These are phyloP conservation scores for Allodekkera sacchari DNA, from an alignment of 805 yeast species.

Conservation along the genomic window DNA sequence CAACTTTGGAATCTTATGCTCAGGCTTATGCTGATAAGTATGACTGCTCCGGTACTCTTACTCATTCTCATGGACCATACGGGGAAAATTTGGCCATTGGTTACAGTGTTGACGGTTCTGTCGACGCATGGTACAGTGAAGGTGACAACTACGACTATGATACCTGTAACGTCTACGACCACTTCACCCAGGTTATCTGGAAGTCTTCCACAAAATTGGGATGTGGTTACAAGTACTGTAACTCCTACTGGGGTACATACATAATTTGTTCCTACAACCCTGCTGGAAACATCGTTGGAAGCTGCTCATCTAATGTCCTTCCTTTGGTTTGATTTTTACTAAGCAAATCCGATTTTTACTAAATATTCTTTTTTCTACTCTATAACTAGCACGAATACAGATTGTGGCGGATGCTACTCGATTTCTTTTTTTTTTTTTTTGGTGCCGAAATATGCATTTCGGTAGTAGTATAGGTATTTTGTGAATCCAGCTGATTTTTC, in stretches of 20 bases:
- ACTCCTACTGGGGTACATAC: conserved; percentile 44
- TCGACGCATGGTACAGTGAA: conserved; percentile 71
- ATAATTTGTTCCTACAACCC: conserved; percentile 71
- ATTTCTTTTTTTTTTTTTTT: too few relatives aligned
- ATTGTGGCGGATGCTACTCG: too few relatives aligned
- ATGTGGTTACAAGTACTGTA: conserved; percentile 49
- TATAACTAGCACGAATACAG: too few relatives aligned
- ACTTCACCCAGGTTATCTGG: conserved; percentile 77
- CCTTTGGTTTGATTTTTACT: conserved; percentile 14
- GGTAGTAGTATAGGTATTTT: too few relatives aligned
- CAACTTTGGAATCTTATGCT: conserved; percentile 46
- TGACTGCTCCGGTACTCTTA: conserved; percentile 51
- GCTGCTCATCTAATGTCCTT: conserved; percentile 29
- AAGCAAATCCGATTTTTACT: too few relatives aligned
- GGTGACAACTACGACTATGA: conserved; percentile 45
- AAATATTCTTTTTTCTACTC: too few relatives aligned
- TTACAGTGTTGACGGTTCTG: conserved; percentile 43
- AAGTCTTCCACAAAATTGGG: conserved; percentile 51
- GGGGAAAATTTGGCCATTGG: conserved; percentile 80
- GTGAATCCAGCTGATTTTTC: too few relatives aligned
- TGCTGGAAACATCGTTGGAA: conserved; percentile 62
- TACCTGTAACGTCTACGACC: conserved; percentile 42
- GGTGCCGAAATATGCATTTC: too few relatives aligned
- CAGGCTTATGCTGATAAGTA: conserved; percentile 45
- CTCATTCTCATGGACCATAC: conserved; percentile 57